phyloP scores from a whole-genome alignment of 345 rosid genomes.

The Syzygium oleosum region DNA sequence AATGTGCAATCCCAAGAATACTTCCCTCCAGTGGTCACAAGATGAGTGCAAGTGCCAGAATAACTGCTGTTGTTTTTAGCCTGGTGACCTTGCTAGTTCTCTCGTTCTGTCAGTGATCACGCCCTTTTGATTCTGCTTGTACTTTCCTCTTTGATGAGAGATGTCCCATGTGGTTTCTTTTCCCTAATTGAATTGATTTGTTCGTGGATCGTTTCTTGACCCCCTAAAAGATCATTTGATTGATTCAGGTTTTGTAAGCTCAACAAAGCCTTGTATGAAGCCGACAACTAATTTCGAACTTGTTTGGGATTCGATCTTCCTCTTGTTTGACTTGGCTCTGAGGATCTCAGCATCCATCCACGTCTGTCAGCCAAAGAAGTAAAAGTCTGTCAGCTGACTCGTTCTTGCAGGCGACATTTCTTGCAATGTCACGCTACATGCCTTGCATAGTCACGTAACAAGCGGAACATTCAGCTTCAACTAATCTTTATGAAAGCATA shows the following conservation, averaged over 20 bases:
- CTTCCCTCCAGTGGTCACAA: slow-evolving; percentile 8
- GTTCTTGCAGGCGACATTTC: neutral
- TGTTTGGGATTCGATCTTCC: neutral
- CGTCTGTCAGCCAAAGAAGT: neutral
- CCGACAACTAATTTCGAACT: neutral
- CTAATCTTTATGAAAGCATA: neutral
- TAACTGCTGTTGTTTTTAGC: neutral
- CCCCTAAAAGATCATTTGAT: neutral
- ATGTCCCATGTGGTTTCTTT: neutral
- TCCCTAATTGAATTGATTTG: neutral
- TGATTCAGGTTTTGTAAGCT: neutral
- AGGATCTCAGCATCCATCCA: neutral
- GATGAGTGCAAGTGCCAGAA: neutral
- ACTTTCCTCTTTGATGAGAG: neutral
- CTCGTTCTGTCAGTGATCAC: neutral
- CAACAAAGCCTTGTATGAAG: neutral
- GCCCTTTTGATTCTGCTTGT: neutral
- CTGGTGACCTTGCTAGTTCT: neutral
- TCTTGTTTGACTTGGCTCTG: neutral
- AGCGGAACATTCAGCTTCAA: neutral
- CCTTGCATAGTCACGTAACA: neutral
- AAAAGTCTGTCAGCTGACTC: neutral
- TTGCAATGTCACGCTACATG: neutral
- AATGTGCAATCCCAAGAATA: slow-evolving; percentile 24
- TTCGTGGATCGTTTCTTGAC: neutral